A percentile compares a stretch with the other conserved stretches of the same genome.
These are phyloP conservation scores for Hericium coralloides DNA, from an alignment of 768 basidiomycete genomes.

Conservation along the genomic window DNA sequence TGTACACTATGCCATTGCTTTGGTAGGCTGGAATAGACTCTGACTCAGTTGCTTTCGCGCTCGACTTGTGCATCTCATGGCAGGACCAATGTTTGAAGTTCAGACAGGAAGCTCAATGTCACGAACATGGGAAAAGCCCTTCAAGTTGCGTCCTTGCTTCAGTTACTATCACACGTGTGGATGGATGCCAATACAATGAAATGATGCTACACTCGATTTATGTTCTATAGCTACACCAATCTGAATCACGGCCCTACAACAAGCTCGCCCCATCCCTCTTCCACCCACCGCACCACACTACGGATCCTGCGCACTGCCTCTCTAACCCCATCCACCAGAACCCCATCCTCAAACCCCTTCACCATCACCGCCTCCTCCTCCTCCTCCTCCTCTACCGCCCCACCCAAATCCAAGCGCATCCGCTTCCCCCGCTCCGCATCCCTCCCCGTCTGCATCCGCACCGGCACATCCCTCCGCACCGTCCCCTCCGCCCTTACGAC, in stretches of 20 bases:
- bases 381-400: background rate
- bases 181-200: no score
- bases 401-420: slow-evolving; percentile 3
- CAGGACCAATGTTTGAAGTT: no score
- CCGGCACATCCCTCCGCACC: slow-evolving; percentile 6
- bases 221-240: no score
- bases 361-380: slow-evolving; percentile 21
- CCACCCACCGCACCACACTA: slow-evolving; percentile 42
- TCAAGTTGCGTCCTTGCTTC: no score
- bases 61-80: no score
- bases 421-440: slow-evolving; percentile 1
- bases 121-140: no score
- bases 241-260: slow-evolving; percentile 1
- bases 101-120: no score
- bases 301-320: slow-evolving; percentile 34
- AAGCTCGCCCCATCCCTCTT: slow-evolving; percentile 45
- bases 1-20: no score
- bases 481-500: slow-evolving; percentile 15
- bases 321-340: slow-evolving; percentile 35
- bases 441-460: slow-evolving; percentile 7
- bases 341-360: slow-evolving; percentile 62
- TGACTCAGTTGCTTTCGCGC: no score
- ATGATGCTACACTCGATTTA: no score
- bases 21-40: no score
- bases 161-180: no score